Percentiles rank a stretch among this genome's conserved stretches.
phyloP scores from a whole-genome alignment of 192 early-diverging fungal species.

The Coemansia sp. region DNA sequence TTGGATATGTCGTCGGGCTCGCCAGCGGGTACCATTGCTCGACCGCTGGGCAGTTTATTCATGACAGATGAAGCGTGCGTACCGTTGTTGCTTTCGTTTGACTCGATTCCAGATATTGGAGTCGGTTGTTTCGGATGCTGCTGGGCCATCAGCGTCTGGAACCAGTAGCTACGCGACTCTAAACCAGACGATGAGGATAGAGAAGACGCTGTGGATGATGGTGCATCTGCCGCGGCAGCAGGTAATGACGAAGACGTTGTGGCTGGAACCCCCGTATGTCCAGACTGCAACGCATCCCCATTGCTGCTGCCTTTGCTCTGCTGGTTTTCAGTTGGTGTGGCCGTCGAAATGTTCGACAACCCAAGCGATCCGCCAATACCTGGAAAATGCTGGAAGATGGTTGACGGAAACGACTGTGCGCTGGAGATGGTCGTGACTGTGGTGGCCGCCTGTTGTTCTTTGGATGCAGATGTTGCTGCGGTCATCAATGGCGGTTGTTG shows the following conservation, averaged over 20 bases:
- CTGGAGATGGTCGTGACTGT: background rate
- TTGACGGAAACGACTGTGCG: background rate
- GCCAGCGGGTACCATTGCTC: conserved; percentile 25
- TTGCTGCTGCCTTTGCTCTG: background rate
- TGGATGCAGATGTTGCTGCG: background rate
- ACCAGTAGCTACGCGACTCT: conserved; percentile 17
- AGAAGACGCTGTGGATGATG: too few relatives aligned
- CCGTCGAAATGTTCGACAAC: background rate
- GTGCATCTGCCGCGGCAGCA: background rate
- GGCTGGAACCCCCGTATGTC: background rate
- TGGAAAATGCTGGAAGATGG: conserved; percentile 5
- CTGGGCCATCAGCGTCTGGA: conserved; percentile 34
- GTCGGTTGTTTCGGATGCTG: background rate
- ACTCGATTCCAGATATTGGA: background rate
- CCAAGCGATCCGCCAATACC: background rate
- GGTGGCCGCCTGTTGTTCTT: background rate
- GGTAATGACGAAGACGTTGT: too few relatives aligned
- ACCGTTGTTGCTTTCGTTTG: background rate
- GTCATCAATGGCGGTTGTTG: background rate
- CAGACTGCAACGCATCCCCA: background rate
- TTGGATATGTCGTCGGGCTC: conserved; percentile 44
- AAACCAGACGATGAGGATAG: background rate
- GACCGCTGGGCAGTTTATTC: background rate
- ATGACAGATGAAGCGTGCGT: background rate
- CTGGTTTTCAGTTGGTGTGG: background rate